These are phyloP conservation scores for Zygotorulaspora florentina DNA, from an alignment of 805 yeast species.

Conservation along the genomic window DNA sequence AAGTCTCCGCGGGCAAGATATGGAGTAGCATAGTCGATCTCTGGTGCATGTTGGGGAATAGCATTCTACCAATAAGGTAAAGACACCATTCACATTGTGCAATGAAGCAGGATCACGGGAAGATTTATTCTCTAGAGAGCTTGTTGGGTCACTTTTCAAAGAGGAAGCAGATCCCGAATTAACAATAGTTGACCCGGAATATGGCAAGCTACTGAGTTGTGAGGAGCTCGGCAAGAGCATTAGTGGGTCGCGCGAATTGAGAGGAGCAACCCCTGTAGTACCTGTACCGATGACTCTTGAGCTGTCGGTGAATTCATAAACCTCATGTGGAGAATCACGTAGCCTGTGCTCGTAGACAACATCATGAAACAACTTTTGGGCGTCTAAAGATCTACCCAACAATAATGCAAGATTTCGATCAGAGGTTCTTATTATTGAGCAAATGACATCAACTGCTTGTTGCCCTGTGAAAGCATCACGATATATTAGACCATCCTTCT, in stretches of 20 bases:
- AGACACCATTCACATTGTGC: conserved; percentile 75
- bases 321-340: conserved; percentile 81
- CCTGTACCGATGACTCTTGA: conserved; percentile 31
- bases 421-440: conserved; percentile 79
- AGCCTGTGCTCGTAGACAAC: conserved; percentile 91
- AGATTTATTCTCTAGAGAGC: conserved; percentile 14
- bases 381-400: conserved; percentile 87
- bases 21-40: conserved; percentile 83
- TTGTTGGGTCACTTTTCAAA: conserved; percentile 23
- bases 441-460: conserved; percentile 88
- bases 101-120: conserved; percentile 22
- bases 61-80: conserved; percentile 87
- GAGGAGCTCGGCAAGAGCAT: conserved; percentile 23
- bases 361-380: conserved; percentile 91
- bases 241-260: conserved; percentile 27
- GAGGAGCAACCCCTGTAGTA: conserved; percentile 24
- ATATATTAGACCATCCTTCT: conserved; percentile 86
- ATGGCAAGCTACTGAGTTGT: conserved; percentile 9
- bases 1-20: conserved; percentile 91
- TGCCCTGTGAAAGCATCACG: conserved; percentile 92
- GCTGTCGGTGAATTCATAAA: conserved; percentile 69
- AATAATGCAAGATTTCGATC: conserved; percentile 87
- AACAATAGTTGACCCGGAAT: conserved; percentile 14
- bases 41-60: conserved; percentile 95
- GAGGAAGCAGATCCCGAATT: conserved; percentile 20